Percentiles rank a stretch among this genome's conserved stretches.
Evolutionary conservation across 2,329 filamentous ascomycete genomes (phyloP).

Genomic region (Ceratocystis ficicola): DNA sequence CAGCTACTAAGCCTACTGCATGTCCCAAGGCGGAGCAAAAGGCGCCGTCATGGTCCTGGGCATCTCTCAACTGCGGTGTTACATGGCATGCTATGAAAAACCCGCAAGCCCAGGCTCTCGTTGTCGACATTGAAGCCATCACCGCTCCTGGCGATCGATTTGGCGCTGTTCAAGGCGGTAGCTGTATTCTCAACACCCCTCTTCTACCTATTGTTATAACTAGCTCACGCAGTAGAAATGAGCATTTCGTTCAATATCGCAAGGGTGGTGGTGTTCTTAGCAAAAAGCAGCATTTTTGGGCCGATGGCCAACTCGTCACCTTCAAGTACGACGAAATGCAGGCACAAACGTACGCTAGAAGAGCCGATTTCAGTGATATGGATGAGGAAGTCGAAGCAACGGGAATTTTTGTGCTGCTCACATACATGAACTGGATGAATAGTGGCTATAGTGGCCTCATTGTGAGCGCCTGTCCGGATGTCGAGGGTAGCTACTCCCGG

Average conservation of each 20-base stretch:
- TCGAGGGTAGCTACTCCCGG: constrained; percentile 17
- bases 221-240: constrained; percentile 16
- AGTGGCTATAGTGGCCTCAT: constrained; percentile 19
- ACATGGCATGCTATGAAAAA: constrained; percentile 22
- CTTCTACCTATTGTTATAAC: constrained; percentile 21
- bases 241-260: constrained; percentile 19
- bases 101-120: constrained; percentile 20
- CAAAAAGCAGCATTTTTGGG: constrained; percentile 22
- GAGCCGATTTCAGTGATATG: constrained; percentile 7
- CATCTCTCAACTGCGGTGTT: constrained; percentile 19
- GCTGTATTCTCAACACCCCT: constrained; percentile 21
- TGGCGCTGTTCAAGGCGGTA: constrained; percentile 19
- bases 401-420: constrained; percentile 20
- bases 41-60: constrained; percentile 21
- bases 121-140: constrained; percentile 21
- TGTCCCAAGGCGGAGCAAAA: constrained; percentile 17
- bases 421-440: constrained; percentile 23
- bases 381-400: constrained; percentile 21
- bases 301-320: constrained; percentile 19
- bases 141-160: constrained; percentile 14
- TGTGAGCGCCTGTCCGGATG: constrained; percentile 20
- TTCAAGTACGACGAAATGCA: constrained; percentile 22
- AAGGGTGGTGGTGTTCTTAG: constrained; percentile 21
- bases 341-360: constrained; percentile 19
- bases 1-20: constrained; percentile 16